Evolutionary conservation across 1,139 yeast genomes (phyloP).

Genomic region (Suhomyces bribrorum): DNA sequence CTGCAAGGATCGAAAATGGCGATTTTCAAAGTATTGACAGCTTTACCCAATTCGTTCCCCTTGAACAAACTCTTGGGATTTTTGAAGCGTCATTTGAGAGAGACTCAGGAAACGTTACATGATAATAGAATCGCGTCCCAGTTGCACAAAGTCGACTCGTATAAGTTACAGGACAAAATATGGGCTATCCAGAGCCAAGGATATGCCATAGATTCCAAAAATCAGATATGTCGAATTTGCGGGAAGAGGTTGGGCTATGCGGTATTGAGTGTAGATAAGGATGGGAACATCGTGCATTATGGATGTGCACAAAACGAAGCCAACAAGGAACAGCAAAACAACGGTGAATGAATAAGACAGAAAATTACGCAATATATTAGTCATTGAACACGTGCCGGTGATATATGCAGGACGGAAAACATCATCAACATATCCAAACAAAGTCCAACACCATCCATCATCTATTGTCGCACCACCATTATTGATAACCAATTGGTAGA

Average conservation of each 20-base stretch:
- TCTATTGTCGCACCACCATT: too few relatives aligned
- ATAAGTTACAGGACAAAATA: conserved; percentile 37
- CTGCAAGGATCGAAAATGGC: conserved; percentile 59
- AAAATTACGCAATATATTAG: not conserved
- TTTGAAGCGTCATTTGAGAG: conserved; percentile 49
- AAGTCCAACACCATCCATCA: not conserved
- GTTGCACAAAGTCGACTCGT: conserved; percentile 39
- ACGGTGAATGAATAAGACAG: not conserved
- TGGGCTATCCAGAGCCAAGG: conserved; percentile 39
- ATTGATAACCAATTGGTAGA: too few relatives aligned
- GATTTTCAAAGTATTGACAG: conserved; percentile 47
- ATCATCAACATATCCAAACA: conserved; percentile 2
- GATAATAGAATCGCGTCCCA: conserved; percentile 33
- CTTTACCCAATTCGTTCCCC: conserved; percentile 53
- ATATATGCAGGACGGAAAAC: not conserved
- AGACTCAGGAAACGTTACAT: conserved; percentile 25
- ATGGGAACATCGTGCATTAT: conserved; percentile 64
- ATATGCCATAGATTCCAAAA: conserved; percentile 37
- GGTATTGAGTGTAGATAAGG: conserved; percentile 55
- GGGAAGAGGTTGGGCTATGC: conserved; percentile 61
- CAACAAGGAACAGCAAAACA: not conserved
- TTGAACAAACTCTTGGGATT: conserved; percentile 46
- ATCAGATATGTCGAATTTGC: conserved; percentile 59
- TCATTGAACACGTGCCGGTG: not conserved
- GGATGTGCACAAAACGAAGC: conserved; percentile 47